Evolutionary conservation across 805 yeast genomes (phyloP), one percentile per base, ranked within the genome.

Genomic region (Saccharomycopsis sp.): DNA sequence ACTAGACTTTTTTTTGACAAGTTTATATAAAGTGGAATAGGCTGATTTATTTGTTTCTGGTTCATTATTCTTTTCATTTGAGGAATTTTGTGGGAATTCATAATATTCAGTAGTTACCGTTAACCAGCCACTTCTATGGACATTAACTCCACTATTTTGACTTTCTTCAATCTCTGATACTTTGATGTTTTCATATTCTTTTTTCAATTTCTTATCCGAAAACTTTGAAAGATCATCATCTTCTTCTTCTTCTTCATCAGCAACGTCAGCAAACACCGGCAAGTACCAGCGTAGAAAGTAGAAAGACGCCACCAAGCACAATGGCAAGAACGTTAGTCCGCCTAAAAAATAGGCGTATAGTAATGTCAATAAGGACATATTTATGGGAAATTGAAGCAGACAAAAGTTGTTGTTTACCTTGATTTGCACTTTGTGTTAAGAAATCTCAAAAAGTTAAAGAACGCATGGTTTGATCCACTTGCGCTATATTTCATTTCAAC

Each of bases 71-170:
- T 52, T 58, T 20, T 46, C 47, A 30, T 31, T 38, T 13, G 36
- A 9, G 8, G 47, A 31, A n/a, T 41, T 37, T 26, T 41, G 42
- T 5, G 47, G 43, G 59, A 70, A 64, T 42, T 68, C 62, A 60
- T 80, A 67, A 54, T 79, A 83, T 49, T 82, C 89, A 45, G 75
- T 77, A 0, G 94, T 82, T n/a, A 88, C 88, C 2, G 80, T 74
- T 2, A 86, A 60, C 94, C 94, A 84, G 6, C 94, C 95, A 9
- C 74, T 63, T 53, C 69, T 73, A 49, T 59, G 69, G 0, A 85
- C 70, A 20, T 75, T 74, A 1, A 80, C 72, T 3, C 92, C 94
- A 0, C 72, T 56, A n/a, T 66, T 63, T 30, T 62, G 59, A 10
- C 60, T 58, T 50, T 82, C 88, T 42, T 79, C 77, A n/a, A 80